These are phyloP conservation scores for Cercophora samala DNA, from an alignment of 495 filamentous ascomycete genomes.

Conservation along the genomic window DNA sequence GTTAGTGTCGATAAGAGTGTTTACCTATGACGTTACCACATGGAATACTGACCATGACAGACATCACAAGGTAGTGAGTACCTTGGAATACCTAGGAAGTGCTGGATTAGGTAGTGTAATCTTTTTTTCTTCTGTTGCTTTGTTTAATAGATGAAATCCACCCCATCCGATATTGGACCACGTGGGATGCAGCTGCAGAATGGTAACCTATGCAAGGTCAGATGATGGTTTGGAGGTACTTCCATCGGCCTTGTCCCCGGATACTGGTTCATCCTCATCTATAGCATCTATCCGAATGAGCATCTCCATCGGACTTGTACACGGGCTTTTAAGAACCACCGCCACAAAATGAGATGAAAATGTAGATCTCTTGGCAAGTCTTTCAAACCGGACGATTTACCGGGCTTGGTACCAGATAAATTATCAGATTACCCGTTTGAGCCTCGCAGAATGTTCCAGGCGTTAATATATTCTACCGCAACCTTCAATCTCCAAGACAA, in stretches of 20 bases:
- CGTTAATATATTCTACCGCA: neutral
- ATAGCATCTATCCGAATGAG: neutral
- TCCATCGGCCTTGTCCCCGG: neutral
- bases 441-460: slow-evolving; percentile 1
- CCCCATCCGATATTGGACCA: neutral
- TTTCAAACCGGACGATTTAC: neutral
- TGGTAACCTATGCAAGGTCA: neutral
- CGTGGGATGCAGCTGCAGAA: neutral
- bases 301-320: too few species aligned
- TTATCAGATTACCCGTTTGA: neutral
- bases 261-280: neutral
- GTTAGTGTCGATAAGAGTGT: neutral
- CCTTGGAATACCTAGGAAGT: too few species aligned
- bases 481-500: neutral
- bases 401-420: neutral
- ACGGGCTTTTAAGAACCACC: neutral
- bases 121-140: too few species aligned
- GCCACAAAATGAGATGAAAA: neutral
- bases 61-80: too few species aligned
- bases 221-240: neutral
- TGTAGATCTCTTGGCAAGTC: neutral
- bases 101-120: too few species aligned
- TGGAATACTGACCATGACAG: too few species aligned
- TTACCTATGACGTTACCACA: neutral
- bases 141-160: too few species aligned